Conservation (phyloP, 192 early-diverging fungal genomes). For the Backusella liffmaniae region DNA sequence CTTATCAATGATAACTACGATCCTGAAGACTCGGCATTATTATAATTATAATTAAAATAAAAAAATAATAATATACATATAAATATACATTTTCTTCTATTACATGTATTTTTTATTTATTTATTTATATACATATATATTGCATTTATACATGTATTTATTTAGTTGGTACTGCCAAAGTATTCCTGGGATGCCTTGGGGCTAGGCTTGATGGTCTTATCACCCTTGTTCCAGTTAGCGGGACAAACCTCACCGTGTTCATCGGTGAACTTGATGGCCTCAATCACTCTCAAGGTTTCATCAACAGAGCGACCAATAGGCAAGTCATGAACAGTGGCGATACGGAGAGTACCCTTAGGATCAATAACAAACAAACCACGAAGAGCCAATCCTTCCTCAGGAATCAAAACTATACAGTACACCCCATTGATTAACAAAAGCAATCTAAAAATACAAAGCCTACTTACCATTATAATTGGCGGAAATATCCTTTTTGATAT, state of each 20-base stretch:
- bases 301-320: conserved; percentile 63
- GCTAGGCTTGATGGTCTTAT: conserved; percentile 71
- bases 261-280: conserved; percentile 62
- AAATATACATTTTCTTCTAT: background rate
- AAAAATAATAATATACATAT: background rate
- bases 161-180: conserved; percentile 45
- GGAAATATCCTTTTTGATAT: conserved; percentile 79
- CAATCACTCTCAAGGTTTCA: conserved; percentile 60
- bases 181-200: conserved; percentile 65
- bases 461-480: conserved; percentile 71
- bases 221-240: conserved; percentile 81
- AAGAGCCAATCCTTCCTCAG: conserved; percentile 72
- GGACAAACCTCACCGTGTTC: conserved; percentile 77
- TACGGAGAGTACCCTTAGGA: conserved; percentile 59
- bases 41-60: background rate
- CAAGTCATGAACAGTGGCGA: conserved; percentile 58
- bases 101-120: background rate
- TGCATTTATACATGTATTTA: background rate
- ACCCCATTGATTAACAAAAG: too few species aligned
- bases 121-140: background rate
- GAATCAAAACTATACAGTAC: conserved; percentile 58
- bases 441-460: too few species aligned
- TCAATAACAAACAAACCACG: conserved; percentile 63
- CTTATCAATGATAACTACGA: conserved; percentile 64
- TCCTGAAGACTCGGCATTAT: conserved; percentile 37